Evolutionary conservation across 2,329 filamentous ascomycete genomes (phyloP), one percentile per base, ranked within the genome.

Genomic region (Lachnellula occidentalis): DNA sequence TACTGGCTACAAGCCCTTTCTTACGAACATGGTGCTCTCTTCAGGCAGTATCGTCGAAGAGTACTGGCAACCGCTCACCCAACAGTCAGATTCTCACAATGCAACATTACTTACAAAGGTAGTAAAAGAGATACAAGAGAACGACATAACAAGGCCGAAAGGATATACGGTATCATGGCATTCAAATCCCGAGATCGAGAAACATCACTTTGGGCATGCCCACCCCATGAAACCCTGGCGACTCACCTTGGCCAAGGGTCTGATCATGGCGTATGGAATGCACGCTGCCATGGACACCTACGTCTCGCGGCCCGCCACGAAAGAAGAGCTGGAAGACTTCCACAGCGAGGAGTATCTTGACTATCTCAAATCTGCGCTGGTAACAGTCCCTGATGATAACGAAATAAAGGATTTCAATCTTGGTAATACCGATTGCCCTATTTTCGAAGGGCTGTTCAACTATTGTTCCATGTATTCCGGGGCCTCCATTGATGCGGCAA

Each of bases 181-280:
- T 71, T 90, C 91, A 74, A 96, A 96, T 67, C 89, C 92, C 1
- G 85, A 90, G 57, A 95, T 97, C 70, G 94, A 99, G 74, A 88
- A 88, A 69, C 92, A 97, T 72, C 94, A 99, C 72, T 99, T 99
- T 71, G 94, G 94, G 61, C 87, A 90, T 73, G 92, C 90, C 9
- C 94, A 99, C 76, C 94, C 94, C 19, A 99, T 99, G 94, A 99
- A 99, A 72, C 94, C 94, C 56, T 97, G 94, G 92, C 89, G 94
- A 36, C 76, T 99, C 60, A 96, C 92, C 15, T 80, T 99, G 53
- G 95, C 94, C 54, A 97, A 99, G 71, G 90, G 94, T 66, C 82
- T 99, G 46, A 90, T 99, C 60, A 86, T 95, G 69, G 88, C 90
- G 1, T 97, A 97, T 71, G 94, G 94, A 62, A 90, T 99, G 81